Evolutionary conservation across 768 basidiomycete species (phyloP).

Genomic region (Rhodotorula sphaerocarpa): DNA sequence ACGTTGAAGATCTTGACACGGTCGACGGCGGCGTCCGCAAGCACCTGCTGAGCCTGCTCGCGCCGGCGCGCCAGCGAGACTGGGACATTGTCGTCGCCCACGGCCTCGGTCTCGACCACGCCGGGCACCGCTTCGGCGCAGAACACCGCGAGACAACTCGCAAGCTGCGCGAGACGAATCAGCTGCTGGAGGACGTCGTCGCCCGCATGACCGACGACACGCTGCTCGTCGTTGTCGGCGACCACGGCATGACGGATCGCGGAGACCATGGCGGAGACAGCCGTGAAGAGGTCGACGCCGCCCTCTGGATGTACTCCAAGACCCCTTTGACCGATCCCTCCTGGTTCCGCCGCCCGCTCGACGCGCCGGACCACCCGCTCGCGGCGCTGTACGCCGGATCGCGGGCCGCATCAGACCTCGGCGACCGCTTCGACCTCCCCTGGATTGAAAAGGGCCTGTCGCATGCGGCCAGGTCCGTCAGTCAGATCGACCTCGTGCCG

Average conservation of each 20-base stretch:
- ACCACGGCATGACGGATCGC: constrained; percentile 91
- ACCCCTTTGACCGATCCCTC: constrained; percentile 44
- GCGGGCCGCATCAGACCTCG: constrained; percentile 37
- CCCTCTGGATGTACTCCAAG: constrained; percentile 70
- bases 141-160: constrained; percentile 73
- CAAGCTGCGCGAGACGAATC: constrained; percentile 83
- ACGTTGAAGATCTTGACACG: constrained; percentile 93
- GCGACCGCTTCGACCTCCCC: constrained; percentile 19
- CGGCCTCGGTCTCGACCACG: constrained; percentile 91
- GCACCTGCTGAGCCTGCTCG: constrained; percentile 72
- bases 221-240: constrained; percentile 79
- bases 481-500: constrained; percentile 90
- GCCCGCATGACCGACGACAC: constrained; percentile 67
- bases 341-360: constrained; percentile 50
- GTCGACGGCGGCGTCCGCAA: constrained; percentile 83
- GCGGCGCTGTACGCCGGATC: background rate
- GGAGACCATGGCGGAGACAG: constrained; percentile 96
- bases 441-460: constrained; percentile 21
- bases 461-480: constrained; percentile 55
- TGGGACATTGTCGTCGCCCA: constrained; percentile 91
- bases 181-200: constrained; percentile 65
- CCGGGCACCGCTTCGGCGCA: constrained; percentile 87
- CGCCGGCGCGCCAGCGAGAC: constrained; percentile 42
- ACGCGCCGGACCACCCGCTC: constrained; percentile 15
- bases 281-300: constrained; percentile 70